These are phyloP conservation scores for Ophiostoma australiae DNA, from an alignment of 2,329 filamentous ascomycete species.

Conservation along the genomic window DNA sequence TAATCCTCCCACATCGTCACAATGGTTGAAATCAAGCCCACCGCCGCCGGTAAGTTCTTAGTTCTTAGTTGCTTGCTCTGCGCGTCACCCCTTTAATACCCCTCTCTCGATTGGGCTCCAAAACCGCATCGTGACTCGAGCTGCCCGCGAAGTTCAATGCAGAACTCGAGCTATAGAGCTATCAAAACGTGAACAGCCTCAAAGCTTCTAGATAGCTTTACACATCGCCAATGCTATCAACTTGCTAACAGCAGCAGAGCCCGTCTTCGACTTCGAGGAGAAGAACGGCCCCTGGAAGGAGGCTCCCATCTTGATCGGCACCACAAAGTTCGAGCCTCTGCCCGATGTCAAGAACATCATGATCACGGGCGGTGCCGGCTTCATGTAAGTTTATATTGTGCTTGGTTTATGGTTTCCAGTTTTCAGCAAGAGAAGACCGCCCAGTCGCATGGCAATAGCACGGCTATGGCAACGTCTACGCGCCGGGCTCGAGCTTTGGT, in stretches of 20 bases:
- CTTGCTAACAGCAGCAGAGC: constrained; percentile 25
- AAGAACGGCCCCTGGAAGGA: constrained; percentile 65
- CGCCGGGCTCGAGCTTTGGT: neutral
- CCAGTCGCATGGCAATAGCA: neutral
- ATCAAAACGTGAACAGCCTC: neutral
- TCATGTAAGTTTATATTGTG: constrained; percentile 59
- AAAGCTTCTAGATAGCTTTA: neutral
- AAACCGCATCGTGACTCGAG: neutral
- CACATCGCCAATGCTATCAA: neutral
- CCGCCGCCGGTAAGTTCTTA: neutral
- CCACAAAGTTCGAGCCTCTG: constrained; percentile 64
- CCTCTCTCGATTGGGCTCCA: constrained; percentile 12
- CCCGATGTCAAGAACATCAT: constrained; percentile 72
- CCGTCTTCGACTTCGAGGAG: constrained; percentile 44
- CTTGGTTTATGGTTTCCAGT: constrained; percentile 30
- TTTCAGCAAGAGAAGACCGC: neutral
- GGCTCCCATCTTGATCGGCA: constrained; percentile 64
- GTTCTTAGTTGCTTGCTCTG: neutral
- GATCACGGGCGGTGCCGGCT: constrained; percentile 77
- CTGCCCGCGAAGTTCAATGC: neutral
- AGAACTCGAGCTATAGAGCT: neutral
- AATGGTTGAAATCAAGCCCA: constrained; percentile 10
- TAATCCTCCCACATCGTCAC: constrained; percentile 5
- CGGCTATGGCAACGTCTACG: neutral
- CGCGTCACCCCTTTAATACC: constrained; percentile 11